Evolutionary conservation across 352 stramenopile species (phyloP).

Genomic region (Phytophthora melonis): DNA sequence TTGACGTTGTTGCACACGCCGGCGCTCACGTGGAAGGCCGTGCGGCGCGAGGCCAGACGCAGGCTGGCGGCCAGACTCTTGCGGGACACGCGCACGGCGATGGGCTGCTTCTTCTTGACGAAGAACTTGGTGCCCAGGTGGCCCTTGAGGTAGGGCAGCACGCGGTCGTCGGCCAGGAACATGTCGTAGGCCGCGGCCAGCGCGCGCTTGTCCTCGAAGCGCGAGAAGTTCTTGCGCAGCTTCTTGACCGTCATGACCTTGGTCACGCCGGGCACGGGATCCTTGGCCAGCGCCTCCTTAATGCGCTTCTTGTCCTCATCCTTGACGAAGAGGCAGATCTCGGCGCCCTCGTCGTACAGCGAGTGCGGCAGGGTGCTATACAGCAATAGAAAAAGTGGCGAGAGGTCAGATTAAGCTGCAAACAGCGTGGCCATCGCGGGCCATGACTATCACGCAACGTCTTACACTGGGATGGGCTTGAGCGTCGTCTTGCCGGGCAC

Average conservation of each 20-base stretch:
- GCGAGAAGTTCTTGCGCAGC: constrained; percentile 80
- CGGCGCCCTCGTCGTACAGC: constrained; percentile 58
- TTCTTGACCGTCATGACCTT: constrained; percentile 89
- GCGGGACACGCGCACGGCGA: constrained; percentile 78
- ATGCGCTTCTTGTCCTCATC: constrained; percentile 87
- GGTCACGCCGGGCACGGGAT: constrained; percentile 65
- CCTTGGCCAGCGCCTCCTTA: constrained; percentile 67
- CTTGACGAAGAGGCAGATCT: constrained; percentile 88
- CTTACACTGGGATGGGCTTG: constrained; percentile 81
- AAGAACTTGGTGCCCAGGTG: constrained; percentile 80
- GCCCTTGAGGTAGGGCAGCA: constrained; percentile 78
- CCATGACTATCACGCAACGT: not conserved
- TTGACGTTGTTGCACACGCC: constrained; percentile 93
- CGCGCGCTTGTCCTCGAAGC: constrained; percentile 79
- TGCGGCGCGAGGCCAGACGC: constrained; percentile 64
- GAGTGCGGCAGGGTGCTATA: constrained; percentile 67
- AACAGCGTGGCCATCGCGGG: not conserved
- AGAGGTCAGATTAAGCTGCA: constrained; percentile 17
- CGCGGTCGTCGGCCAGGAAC: constrained; percentile 83
- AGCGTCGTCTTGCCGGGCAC: constrained; percentile 73
- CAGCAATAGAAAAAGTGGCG: constrained; percentile 1
- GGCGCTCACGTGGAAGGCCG: constrained; percentile 85
- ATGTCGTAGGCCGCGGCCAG: constrained; percentile 78
- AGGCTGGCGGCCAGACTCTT: constrained; percentile 63
- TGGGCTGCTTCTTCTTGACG: constrained; percentile 81